phyloP scores from a whole-genome alignment of 805 yeast genomes.

The Metschnikowia noctiluminum region DNA sequence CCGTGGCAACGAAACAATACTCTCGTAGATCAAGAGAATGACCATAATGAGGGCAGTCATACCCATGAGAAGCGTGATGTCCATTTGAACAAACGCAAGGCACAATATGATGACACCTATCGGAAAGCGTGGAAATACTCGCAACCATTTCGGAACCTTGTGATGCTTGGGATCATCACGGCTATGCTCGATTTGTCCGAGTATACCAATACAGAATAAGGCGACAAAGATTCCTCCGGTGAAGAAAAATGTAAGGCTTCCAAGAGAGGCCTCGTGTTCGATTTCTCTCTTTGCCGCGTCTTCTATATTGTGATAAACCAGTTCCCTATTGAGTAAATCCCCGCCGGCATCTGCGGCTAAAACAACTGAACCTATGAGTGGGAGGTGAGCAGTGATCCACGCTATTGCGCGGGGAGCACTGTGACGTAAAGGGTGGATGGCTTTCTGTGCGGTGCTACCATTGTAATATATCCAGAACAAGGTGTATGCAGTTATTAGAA shows the following conservation, averaged over 20 bases:
- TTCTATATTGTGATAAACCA: constrained; percentile 7
- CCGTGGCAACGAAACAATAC: constrained; percentile 27
- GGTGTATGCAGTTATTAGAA: constrained; percentile 46
- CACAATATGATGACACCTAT: constrained; percentile 37
- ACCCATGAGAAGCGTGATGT: constrained; percentile 41
- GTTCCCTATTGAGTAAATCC: constrained; percentile 37
- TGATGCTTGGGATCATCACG: constrained; percentile 36
- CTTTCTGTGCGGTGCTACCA: constrained; percentile 47
- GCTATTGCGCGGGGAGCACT: constrained; percentile 42
- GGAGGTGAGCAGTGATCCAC: constrained; percentile 49
- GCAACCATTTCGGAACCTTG: constrained; percentile 29
- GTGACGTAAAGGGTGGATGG: constrained; percentile 54
- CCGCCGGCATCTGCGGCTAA: constrained; percentile 61
- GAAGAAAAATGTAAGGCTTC: constrained; percentile 47
- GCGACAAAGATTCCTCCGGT: constrained; percentile 52
- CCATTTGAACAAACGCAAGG: constrained; percentile 43
- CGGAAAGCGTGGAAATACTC: constrained; percentile 42
- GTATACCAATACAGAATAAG: constrained; percentile 32
- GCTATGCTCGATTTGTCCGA: constrained; percentile 46
- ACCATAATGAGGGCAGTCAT: constrained; percentile 34
- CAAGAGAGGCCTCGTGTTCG: constrained; percentile 31
- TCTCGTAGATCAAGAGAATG: constrained; percentile 37
- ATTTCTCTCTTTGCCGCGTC: neutral
- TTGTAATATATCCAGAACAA: constrained; percentile 53
- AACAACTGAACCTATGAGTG: constrained; percentile 48